These are phyloP conservation scores for Croton laevigatus DNA, from an alignment of 441 rosid species.

Conservation along the genomic window DNA sequence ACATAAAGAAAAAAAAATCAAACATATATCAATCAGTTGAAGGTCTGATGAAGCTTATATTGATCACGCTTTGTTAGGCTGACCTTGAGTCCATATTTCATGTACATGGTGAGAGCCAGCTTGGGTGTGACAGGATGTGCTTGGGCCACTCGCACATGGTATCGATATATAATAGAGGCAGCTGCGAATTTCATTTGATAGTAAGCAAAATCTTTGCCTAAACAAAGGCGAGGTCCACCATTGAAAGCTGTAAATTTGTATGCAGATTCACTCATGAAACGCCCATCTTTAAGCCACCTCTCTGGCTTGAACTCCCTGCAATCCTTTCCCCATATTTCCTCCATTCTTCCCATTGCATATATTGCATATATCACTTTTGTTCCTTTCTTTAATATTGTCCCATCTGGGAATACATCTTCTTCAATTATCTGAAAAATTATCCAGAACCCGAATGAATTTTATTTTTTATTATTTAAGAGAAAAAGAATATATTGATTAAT, in stretches of 20 bases:
- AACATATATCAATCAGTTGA: no score
- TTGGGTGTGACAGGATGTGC: slow-evolving; percentile 65
- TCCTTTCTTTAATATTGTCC: slow-evolving; percentile 70
- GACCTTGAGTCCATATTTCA: slow-evolving; percentile 83
- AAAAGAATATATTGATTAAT: no score
- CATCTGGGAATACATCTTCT: slow-evolving; percentile 85
- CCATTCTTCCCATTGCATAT: slow-evolving; percentile 91
- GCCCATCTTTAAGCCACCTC: slow-evolving; percentile 78
- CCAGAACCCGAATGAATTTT: no score
- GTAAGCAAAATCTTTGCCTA: slow-evolving; percentile 50
- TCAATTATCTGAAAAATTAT: slow-evolving; percentile 52
- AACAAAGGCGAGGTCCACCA: slow-evolving; percentile 3
- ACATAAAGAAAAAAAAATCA: no score
- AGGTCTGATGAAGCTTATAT: slow-evolving; percentile 32
- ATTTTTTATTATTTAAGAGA: no score
- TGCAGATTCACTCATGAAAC: slow-evolving; percentile 4
- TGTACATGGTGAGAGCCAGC: slow-evolving; percentile 89
- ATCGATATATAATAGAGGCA: slow-evolving; percentile 64
- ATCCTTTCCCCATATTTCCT: slow-evolving; percentile 88
- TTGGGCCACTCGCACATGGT: slow-evolving; percentile 49
- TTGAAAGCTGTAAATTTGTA: slow-evolving; percentile 3
- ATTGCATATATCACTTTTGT: slow-evolving; percentile 83
- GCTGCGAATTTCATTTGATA: slow-evolving; percentile 81
- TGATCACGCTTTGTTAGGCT: slow-evolving; percentile 40
- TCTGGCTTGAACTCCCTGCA: slow-evolving; percentile 81